These are phyloP conservation scores for Osmanthus fragrans DNA, from an alignment of 257 asterid genomes.

Conservation along the genomic window DNA sequence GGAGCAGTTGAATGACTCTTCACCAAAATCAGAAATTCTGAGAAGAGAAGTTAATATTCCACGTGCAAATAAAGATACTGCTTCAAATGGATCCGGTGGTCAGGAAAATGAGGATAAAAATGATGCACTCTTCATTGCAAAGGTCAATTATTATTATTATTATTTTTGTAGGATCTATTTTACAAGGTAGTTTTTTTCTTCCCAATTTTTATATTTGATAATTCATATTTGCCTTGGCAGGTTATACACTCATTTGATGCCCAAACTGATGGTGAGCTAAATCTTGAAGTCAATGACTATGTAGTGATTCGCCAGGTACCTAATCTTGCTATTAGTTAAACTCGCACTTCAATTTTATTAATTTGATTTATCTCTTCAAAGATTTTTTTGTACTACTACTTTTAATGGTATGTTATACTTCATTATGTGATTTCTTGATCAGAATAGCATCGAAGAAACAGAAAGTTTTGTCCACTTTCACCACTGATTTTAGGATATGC, in stretches of 20 bases:
- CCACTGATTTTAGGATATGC: background rate
- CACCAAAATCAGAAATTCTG: constrained; percentile 41
- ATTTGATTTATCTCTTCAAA: background rate
- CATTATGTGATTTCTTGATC: background rate
- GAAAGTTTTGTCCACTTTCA: background rate
- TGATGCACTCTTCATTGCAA: constrained; percentile 52
- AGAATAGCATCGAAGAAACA: background rate
- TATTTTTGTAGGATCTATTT: background rate
- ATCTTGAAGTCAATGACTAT: constrained; percentile 64
- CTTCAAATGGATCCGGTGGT: constrained; percentile 38
- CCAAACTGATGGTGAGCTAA: constrained; percentile 81
- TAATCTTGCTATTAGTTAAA: background rate
- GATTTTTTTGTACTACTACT: background rate
- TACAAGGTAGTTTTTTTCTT: background rate
- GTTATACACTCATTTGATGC: constrained; percentile 89
- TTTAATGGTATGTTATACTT: background rate
- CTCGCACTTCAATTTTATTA: background rate
- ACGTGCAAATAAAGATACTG: constrained; percentile 32
- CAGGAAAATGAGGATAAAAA: constrained; percentile 38
- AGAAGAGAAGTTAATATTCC: constrained; percentile 35
- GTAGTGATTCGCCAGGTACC: constrained; percentile 87
- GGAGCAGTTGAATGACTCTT: constrained; percentile 59
- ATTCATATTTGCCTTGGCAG: constrained; percentile 36
- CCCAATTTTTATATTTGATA: background rate
- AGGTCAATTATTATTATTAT: constrained; percentile 40